A percentile compares a stretch with the other conserved stretches of the same genome.
These are phyloP conservation scores for Chaetothyriales sp. DNA, from an alignment of 2,329 filamentous ascomycete genomes.

Conservation along the genomic window DNA sequence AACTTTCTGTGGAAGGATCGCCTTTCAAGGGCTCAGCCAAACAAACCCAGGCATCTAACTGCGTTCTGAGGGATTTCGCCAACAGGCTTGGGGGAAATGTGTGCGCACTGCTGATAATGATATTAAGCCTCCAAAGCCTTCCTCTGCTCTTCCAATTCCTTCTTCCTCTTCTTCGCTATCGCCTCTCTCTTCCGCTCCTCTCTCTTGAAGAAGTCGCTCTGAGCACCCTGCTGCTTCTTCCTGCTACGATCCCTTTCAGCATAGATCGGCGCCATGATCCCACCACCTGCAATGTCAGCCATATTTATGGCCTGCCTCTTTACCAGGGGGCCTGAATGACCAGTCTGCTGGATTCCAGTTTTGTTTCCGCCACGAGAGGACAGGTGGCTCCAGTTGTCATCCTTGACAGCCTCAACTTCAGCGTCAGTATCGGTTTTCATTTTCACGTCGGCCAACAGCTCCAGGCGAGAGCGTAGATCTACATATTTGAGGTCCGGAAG, in stretches of 20 bases:
- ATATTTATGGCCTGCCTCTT: slow-evolving; percentile 72
- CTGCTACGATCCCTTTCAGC: slow-evolving; percentile 63
- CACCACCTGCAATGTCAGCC: slow-evolving; percentile 72
- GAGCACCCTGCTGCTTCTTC: slow-evolving; percentile 45
- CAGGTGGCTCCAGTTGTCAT: slow-evolving; percentile 47
- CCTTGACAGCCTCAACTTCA: slow-evolving; percentile 54
- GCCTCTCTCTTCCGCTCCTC: slow-evolving; percentile 43
- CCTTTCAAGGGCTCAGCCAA: too few species aligned
- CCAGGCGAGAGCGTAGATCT: slow-evolving; percentile 63
- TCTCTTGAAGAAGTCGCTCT: slow-evolving; percentile 51
- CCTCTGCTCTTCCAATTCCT: background rate
- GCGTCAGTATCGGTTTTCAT: slow-evolving; percentile 66
- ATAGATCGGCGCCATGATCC: slow-evolving; percentile 76
- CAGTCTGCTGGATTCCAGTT: slow-evolving; percentile 5
- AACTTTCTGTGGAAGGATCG: too few species aligned
- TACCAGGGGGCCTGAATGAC: slow-evolving; percentile 31
- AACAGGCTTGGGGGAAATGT: background rate
- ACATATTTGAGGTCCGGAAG: slow-evolving; percentile 67
- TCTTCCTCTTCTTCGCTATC: background rate
- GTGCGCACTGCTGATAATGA: background rate
- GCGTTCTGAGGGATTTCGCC: background rate
- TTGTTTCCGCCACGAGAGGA: slow-evolving; percentile 28
- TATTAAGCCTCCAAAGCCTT: background rate
- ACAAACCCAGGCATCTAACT: too few species aligned
- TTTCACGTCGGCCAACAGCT: slow-evolving; percentile 76